Evolutionary conservation across 306 rosid genomes (phyloP).

Genomic region (Cicer yamashitae): DNA sequence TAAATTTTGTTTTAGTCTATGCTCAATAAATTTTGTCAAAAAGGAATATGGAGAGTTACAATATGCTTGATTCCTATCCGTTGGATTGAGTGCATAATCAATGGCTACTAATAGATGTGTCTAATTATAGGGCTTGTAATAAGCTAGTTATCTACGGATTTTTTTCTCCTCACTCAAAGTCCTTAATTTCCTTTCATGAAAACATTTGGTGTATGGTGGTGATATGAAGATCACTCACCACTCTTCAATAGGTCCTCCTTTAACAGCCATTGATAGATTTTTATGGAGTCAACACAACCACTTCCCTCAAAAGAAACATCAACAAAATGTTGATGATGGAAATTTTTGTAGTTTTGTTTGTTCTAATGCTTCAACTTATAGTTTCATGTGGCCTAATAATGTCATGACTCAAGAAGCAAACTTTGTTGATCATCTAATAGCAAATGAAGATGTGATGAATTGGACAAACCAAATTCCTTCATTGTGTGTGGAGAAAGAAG

Average conservation of each 20-base stretch:
- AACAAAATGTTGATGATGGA: conserved; percentile 12
- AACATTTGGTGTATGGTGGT: conserved; percentile 26
- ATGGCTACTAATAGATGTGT: conserved; percentile 53
- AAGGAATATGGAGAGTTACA: conserved; percentile 78
- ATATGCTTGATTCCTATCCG: conserved; percentile 47
- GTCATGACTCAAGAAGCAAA: conserved; percentile 23
- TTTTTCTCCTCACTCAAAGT: conserved; percentile 42
- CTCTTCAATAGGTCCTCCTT: conserved; percentile 54
- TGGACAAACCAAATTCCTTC: conserved; percentile 44
- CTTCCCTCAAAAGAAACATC: conserved; percentile 34
- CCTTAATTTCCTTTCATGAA: conserved; percentile 52
- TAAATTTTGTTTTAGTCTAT: background rate
- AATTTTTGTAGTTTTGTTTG: background rate
- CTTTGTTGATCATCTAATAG: conserved; percentile 35
- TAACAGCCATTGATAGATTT: conserved; percentile 77
- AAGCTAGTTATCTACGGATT: conserved; percentile 47
- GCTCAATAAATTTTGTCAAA: conserved; percentile 37
- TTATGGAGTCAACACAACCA: conserved; percentile 53
- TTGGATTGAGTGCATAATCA: conserved; percentile 48
- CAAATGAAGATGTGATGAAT: conserved; percentile 46
- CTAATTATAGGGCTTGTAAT: conserved; percentile 56
- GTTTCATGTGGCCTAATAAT: conserved; percentile 36
- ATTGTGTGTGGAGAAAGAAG: conserved; percentile 31
- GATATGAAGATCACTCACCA: conserved; percentile 17
- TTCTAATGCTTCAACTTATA: conserved; percentile 41